phyloP scores from a whole-genome alignment of 495 filamentous ascomycete genomes.

The Hypoxylon fuscum region DNA sequence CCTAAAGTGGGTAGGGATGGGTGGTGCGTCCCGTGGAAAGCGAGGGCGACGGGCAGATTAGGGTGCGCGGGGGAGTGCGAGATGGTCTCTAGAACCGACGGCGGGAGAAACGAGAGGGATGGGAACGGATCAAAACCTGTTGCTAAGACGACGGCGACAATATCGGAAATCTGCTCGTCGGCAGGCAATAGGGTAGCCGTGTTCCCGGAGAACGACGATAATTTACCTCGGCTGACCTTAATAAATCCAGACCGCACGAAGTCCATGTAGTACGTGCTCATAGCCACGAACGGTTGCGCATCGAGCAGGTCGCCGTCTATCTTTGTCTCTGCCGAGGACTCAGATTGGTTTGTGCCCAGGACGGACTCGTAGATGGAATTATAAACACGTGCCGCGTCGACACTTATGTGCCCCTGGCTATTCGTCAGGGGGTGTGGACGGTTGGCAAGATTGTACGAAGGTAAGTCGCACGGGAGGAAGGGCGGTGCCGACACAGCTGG shows the following conservation, averaged over 20 bases:
- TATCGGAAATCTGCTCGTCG: slow-evolving; percentile 56
- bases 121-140: slow-evolving; percentile 76
- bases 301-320: slow-evolving; percentile 39
- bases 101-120: slow-evolving; percentile 68
- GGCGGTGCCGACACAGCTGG: slow-evolving; percentile 56
- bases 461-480: slow-evolving; percentile 81
- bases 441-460: slow-evolving; percentile 73
- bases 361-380: slow-evolving; percentile 64
- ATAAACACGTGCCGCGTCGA: slow-evolving; percentile 58
- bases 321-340: slow-evolving; percentile 53
- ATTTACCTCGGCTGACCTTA: slow-evolving; percentile 55
- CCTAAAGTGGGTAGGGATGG: slow-evolving; percentile 69
- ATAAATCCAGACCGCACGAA: slow-evolving; percentile 76
- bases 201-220: slow-evolving; percentile 41
- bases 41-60: slow-evolving; percentile 74
- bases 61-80: slow-evolving; percentile 62
- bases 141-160: slow-evolving; percentile 75
- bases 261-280: slow-evolving; percentile 74
- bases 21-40: slow-evolving; percentile 70
- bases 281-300: slow-evolving; percentile 69
- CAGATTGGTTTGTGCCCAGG: slow-evolving; percentile 71
- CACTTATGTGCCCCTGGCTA: slow-evolving; percentile 64
- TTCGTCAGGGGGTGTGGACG: slow-evolving; percentile 67
- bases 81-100: slow-evolving; percentile 62
- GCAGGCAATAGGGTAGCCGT: slow-evolving; percentile 48